Evolutionary conservation across 2,329 filamentous ascomycete genomes (phyloP), one percentile per base, ranked within the genome.

Genomic region (Ophioceras dolichostomum): DNA sequence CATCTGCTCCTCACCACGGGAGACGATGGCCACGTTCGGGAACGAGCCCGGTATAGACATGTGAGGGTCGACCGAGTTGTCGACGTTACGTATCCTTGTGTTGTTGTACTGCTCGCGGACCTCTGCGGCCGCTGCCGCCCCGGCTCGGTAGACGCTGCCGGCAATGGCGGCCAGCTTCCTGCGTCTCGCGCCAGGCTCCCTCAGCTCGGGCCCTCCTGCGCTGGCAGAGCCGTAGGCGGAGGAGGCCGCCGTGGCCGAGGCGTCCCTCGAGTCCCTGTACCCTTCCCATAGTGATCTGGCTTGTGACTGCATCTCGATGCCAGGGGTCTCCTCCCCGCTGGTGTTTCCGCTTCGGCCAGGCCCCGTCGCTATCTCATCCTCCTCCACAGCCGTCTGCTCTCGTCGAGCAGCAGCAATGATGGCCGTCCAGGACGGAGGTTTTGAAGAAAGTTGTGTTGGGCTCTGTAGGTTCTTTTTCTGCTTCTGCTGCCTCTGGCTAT

Each of bases 1-100:
- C 78, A 98, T 85, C 61, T 96, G 85, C 55, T 95, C 87, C 42
- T 86, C 75, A 10, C 85, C 88, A 43, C 77, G 79, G 10, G 77
- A 73, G 13, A 82, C 74, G 41, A 94, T 83, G n/a, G 81, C 75
- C 14, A 85, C 82, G 47, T 94, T 81, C 0, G 87, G 85, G 51
- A 94, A 95, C 1, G 80, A 76, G 1, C 81, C 83, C 0, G 85
- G 80, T 21, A 84, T 82, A 32, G 67, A 60, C 16, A 63, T 56
- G 42, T 58, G 59, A 8, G 56, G 53, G 9, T 51, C 47, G 13
- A 52, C 45, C 7, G 48, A 37, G 6, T 47, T 43, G 30, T 64
- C 60, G 4, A 57, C 48, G n/a, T 55, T 52, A 5, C 55, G 41
- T 14, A 58, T 54, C 36, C 67, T 57, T 1, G 69, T 68, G 42